Evolutionary conservation across 768 basidiomycete genomes (phyloP), one percentile per base, ranked within the genome.

Genomic region (Amanita rimosa): DNA sequence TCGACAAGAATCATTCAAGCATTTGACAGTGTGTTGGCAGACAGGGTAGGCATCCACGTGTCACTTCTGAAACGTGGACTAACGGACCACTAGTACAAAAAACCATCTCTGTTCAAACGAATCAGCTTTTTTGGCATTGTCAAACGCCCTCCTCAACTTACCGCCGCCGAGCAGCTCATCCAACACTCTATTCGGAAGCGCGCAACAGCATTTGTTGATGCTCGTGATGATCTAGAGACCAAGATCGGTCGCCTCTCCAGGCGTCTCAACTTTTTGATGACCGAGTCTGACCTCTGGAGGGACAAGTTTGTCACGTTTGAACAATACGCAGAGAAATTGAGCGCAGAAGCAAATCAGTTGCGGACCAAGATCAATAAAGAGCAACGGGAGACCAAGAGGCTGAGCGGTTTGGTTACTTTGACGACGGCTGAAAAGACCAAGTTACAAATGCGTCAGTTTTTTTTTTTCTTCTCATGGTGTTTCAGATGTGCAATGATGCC

Each of bases 221-320:
- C 91, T 9, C 76, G 93, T 31, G 93, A 94, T 62, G 91, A 93
- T 57, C 78, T 95, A 19, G 92, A 95, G 70, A 88, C 87, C 40
- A 94, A 92, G 74, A 91, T 93, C 54, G 91, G 89, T 26, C 79
- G 90, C 36, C 73, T 92, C 26, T 85, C 82, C 38, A 76, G 89
- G 47, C 74, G 90, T 43, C 76, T 93, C 54, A 91, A 91, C 67
- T 93, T 91, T 72, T 70, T 93, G 57, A 89, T 92, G 85, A 89
- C 88, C 1, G 89, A 91, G 64, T 81, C 81, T 4, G 88, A 91
- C 58, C 66, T 91, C 41, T 95, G 92, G 91, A 73, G 90, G 52
- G 85, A 92, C 65, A 94, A 93, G 60, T 95, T 95, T 57, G 86
- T 93, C 44, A 85, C 86, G 11, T 95, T 96, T 55, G 93, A 96